Percentiles rank a stretch among this genome's conserved stretches.
phyloP scores from a whole-genome alignment of 2,329 filamentous ascomycete species.

The Paraphaeosphaeria minitans region DNA sequence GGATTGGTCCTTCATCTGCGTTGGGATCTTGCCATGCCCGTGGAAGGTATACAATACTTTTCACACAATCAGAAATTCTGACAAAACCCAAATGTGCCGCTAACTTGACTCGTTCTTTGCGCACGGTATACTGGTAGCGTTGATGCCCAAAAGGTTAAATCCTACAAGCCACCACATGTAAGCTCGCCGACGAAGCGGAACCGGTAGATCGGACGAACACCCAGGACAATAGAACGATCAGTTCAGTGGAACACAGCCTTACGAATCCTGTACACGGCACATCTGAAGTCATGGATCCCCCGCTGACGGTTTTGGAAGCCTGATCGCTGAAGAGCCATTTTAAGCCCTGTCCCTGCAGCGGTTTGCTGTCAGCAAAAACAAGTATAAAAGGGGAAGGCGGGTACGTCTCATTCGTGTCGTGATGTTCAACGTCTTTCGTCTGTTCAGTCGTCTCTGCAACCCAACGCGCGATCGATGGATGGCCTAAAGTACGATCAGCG shows the following conservation, averaged over 20 bases:
- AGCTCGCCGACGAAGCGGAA: neutral
- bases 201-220: neutral
- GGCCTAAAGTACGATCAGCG: neutral
- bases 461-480: neutral
- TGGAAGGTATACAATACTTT: neutral
- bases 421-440: neutral
- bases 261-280: neutral
- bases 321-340: neutral
- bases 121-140: neutral
- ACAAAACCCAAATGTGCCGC: neutral
- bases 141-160: neutral
- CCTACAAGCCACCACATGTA: slow-evolving; percentile 8
- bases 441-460: neutral
- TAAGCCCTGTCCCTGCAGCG: neutral
- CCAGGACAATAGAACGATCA: neutral
- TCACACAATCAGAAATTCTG: neutral
- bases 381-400: neutral
- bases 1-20: neutral
- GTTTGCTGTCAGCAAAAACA: slow-evolving; percentile 8
- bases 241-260: neutral
- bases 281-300: slow-evolving; percentile 3
- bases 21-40: neutral
- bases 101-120: neutral
- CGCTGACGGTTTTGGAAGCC: slow-evolving; percentile 10
- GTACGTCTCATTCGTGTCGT: neutral